Percentiles rank a stretch among this genome's conserved stretches.
Conservation (phyloP, 2,329 filamentous ascomycete genomes). For the Colletotrichum tabaci region DNA sequence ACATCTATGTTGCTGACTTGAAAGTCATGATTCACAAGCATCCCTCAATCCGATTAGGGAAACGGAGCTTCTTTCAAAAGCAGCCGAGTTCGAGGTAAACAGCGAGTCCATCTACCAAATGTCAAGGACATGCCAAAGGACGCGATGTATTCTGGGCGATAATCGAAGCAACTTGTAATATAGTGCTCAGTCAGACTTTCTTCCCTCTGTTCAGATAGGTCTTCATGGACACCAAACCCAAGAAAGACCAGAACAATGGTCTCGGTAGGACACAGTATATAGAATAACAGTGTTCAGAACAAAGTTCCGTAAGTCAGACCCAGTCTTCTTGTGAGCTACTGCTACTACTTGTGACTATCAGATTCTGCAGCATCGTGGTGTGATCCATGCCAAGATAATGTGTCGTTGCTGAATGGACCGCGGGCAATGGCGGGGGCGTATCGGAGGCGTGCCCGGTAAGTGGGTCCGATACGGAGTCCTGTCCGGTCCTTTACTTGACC, state of each 20-base stretch:
- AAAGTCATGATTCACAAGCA: neutral
- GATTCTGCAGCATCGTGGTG: neutral
- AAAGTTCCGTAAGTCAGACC: neutral
- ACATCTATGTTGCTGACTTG: neutral
- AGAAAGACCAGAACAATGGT: neutral
- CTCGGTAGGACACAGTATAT: neutral
- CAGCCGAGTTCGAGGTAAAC: neutral
- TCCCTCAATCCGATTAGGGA: neutral
- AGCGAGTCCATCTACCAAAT: neutral
- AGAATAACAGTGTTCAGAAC: neutral
- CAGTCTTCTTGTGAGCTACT: too few species aligned
- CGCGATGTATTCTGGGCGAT: neutral
- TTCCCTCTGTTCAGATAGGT: too few species aligned
- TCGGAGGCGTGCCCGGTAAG: conserved; percentile 39
- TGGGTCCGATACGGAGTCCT: conserved; percentile 34
- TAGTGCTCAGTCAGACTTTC: neutral
- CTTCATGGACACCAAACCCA: too few species aligned
- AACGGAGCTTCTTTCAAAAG: neutral
- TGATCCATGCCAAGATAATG: too few species aligned
- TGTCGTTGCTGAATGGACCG: neutral
- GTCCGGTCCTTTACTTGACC: conserved; percentile 24
- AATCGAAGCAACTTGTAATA: neutral
- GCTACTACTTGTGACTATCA: too few species aligned
- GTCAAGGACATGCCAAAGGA: neutral
- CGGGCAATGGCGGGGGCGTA: conserved; percentile 21